Percentiles rank a stretch among this genome's conserved stretches.
These are phyloP conservation scores for Lentinula boryana DNA, from an alignment of 768 basidiomycete species.

Conservation along the genomic window DNA sequence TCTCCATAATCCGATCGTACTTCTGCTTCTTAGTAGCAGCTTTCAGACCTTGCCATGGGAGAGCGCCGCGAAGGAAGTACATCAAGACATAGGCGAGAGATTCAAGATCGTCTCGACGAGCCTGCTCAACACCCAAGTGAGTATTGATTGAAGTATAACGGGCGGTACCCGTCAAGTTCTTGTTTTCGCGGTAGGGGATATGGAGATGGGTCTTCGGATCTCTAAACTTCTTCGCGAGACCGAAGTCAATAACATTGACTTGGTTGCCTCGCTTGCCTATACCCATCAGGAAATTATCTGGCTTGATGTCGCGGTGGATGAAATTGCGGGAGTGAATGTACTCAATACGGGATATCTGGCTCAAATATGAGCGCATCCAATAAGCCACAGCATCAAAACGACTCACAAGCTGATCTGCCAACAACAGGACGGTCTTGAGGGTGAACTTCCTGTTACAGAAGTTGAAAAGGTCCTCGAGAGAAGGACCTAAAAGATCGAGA, in stretches of 20 bases:
- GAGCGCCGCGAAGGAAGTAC: slow-evolving; percentile 98
- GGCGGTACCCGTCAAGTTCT: slow-evolving; percentile 98
- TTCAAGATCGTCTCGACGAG: slow-evolving; percentile 95
- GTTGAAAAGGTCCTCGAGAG: slow-evolving; percentile 88
- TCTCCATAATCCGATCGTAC: slow-evolving; percentile 99
- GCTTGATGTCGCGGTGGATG: slow-evolving; percentile 97
- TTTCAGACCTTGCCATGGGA: slow-evolving; percentile 99
- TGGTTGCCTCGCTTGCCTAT: slow-evolving; percentile 99
- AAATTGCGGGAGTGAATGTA: slow-evolving; percentile 99
- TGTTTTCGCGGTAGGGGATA: slow-evolving; percentile 99
- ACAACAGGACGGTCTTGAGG: slow-evolving; percentile 92
- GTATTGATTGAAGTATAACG: slow-evolving; percentile 99
- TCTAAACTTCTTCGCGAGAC: slow-evolving; percentile 99
- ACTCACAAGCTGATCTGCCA: slow-evolving; percentile 93
- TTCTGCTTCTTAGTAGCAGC: slow-evolving; percentile 99
- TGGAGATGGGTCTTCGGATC: slow-evolving; percentile 99
- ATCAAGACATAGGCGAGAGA: slow-evolving; percentile 98
- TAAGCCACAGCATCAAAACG: slow-evolving; percentile 7
- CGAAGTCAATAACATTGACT: slow-evolving; percentile 98
- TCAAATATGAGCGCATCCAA: slow-evolving; percentile 14
- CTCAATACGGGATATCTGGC: slow-evolving; percentile 94
- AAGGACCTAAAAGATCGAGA: slow-evolving; percentile 90
- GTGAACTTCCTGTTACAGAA: slow-evolving; percentile 97
- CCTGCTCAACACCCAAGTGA: slow-evolving; percentile 96
- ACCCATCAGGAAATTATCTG: slow-evolving; percentile 99